These are phyloP conservation scores for Phytophthora hybrid DNA, from an alignment of 352 stramenopile species.

Conservation along the genomic window DNA sequence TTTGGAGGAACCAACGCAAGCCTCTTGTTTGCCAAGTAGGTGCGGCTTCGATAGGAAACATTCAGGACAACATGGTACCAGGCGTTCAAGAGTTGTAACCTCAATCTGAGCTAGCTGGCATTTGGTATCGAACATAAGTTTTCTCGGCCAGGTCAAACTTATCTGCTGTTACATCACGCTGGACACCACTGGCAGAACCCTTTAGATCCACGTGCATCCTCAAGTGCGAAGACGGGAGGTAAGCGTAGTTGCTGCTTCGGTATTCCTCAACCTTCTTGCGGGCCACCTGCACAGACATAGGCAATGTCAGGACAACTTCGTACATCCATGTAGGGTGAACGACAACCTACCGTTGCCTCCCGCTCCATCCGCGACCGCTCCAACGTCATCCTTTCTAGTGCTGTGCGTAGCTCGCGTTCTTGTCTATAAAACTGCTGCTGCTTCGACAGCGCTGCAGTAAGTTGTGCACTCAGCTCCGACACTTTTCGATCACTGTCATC, in stretches of 20 bases:
- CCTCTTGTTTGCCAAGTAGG: constrained; percentile 80
- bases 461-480: constrained; percentile 68
- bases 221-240: constrained; percentile 28
- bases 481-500: constrained; percentile 80
- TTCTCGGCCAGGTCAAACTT: constrained; percentile 40
- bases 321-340: not conserved
- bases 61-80: not conserved
- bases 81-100: not conserved
- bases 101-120: constrained; percentile 36
- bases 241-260: constrained; percentile 49
- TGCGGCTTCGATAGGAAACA: not conserved
- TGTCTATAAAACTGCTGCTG: constrained; percentile 80
- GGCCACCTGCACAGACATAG: constrained; percentile 36
- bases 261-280: constrained; percentile 74
- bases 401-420: constrained; percentile 69
- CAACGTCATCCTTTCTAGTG: constrained; percentile 65
- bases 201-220: constrained; percentile 30
- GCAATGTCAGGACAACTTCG: not conserved
- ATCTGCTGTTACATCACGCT: constrained; percentile 11
- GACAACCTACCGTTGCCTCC: constrained; percentile 51
- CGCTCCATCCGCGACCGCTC: constrained; percentile 74
- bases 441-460: constrained; percentile 74
- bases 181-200: not conserved
- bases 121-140: constrained; percentile 39
- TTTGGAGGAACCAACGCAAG: constrained; percentile 97